Base-by-base conservation (phyloP, 1,284 basidiomycete genomes). In the Trichosporon inkin region DNA sequence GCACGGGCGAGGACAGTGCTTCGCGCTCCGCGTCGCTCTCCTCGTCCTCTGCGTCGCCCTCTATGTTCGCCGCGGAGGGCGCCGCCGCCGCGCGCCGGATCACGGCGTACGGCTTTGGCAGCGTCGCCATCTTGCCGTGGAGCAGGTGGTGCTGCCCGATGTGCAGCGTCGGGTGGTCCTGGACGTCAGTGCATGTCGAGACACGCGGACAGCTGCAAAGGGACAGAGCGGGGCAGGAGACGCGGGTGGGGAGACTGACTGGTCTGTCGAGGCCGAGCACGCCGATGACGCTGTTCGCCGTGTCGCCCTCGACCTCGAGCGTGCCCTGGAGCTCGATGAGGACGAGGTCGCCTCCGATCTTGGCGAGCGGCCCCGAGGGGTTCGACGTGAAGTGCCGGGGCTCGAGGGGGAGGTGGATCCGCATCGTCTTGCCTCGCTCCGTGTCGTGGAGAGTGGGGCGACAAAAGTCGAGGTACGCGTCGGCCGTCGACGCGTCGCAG, bases 71-170 rank as follows among this genome's bases (percentile, higher is more conserved):
- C 3, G 17, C 32, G 0, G 34, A 20, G 14, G 56, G n/a, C 17
- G 53, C 32, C 11, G 56, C 61, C n/a, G 62, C 55, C 2, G 62
- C 70, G 10, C 70, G 62, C 4, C 75, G 69, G 34, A 79, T 78
- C 10, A 92, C 83, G 0, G 87, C 91, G 47, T 90, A 82, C 0
- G 90, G 90, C 71, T 89, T 91, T 0, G 86, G 76, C 10, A 96
- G 81, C 41, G 80, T 83, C 37, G 86, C 83, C 58, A 95, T 82
- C 71, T 89, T 91, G 52, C 92, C 92, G 72, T 96, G 92, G 1
- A 96, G 84, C 16, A 92, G 80, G 71, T 96, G 90, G 75, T 94
- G 87, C 56, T 65, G 64, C 7, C 92, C 92, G 59, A 96, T 88
- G 62, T 84, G 80, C 5, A 96, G 81, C 0, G 86, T 90, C 0